Evolutionary conservation across 345 rosid species (phyloP).

Genomic region (Aurinia saxatilis): DNA sequence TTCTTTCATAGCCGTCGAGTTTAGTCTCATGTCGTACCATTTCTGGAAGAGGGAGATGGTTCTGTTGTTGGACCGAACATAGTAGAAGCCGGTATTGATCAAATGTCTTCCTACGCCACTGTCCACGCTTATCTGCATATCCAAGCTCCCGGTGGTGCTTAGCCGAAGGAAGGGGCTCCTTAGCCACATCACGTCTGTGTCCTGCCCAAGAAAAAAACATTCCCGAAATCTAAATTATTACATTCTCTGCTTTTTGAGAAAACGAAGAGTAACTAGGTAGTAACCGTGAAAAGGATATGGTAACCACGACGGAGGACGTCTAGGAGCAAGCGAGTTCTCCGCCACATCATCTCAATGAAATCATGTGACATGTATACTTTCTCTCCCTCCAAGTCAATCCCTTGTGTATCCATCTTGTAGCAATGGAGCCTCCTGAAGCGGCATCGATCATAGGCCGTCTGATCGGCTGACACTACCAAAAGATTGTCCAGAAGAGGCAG

Average conservation of each 20-base stretch:
- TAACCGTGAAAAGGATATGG: conserved; percentile 65
- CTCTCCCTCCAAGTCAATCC: conserved; percentile 43
- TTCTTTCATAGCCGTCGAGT: conserved; percentile 50
- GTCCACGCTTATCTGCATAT: conserved; percentile 71
- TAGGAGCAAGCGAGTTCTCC: conserved; percentile 50
- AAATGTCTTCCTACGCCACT: conserved; percentile 24
- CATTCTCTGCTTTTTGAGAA: neutral
- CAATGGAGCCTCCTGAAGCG: conserved; percentile 57
- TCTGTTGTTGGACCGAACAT: conserved; percentile 55
- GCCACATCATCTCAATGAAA: conserved; percentile 85
- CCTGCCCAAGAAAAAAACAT: conserved; percentile 32
- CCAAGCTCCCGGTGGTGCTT: conserved; percentile 32
- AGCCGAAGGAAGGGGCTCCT: conserved; percentile 48
- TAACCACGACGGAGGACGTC: conserved; percentile 64
- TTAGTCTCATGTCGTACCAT: conserved; percentile 60
- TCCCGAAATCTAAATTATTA: neutral
- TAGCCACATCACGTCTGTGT: conserved; percentile 71
- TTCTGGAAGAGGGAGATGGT: conserved; percentile 47
- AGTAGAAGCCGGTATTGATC: conserved; percentile 73
- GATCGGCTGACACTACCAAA: conserved; percentile 58
- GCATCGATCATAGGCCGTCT: conserved; percentile 60
- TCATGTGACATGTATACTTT: conserved; percentile 59
- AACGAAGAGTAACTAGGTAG: neutral
- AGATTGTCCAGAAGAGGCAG: conserved; percentile 43
- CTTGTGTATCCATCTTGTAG: conserved; percentile 49